Evolutionary conservation across 805 yeast genomes (phyloP).

Genomic region (Yamadazyma scolyti): DNA sequence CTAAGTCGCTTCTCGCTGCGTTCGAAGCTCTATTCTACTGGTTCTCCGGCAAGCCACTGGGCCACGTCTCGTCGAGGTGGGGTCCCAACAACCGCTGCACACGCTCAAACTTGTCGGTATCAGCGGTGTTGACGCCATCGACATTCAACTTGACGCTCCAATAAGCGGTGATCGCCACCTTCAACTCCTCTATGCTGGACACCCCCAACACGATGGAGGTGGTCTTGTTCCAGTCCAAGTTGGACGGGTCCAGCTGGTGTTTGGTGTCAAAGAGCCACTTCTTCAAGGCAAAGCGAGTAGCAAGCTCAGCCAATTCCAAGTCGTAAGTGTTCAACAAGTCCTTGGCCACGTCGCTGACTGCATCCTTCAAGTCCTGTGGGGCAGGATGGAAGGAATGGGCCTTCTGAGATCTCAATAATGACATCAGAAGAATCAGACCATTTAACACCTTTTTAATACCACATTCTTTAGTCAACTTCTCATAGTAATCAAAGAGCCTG

Average conservation of each 20-base stretch:
- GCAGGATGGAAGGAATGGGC: conserved; percentile 85
- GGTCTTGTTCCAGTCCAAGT: conserved; percentile 19
- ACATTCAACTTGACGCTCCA: conserved; percentile 40
- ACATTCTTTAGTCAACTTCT: conserved; percentile 48
- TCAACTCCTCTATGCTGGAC: conserved; percentile 59
- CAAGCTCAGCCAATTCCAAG: conserved; percentile 75
- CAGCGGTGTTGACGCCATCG: conserved; percentile 33
- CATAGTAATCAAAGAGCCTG: conserved; percentile 42
- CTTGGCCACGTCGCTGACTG: conserved; percentile 44
- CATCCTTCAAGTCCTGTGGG: conserved; percentile 49
- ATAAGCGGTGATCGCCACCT: conserved; percentile 57
- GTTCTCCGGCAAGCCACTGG: conserved; percentile 24
- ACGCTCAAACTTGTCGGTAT: conserved; percentile 38
- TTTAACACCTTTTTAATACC: conserved; percentile 60
- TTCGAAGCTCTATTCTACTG: background rate
- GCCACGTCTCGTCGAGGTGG: conserved; percentile 68
- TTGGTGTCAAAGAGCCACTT: conserved; percentile 47
- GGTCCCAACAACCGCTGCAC: conserved; percentile 46
- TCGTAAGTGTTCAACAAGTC: conserved; percentile 32
- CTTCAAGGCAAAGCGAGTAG: conserved; percentile 70
- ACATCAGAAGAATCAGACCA: conserved; percentile 88
- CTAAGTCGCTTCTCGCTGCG: no score
- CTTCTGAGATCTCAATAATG: conserved; percentile 62
- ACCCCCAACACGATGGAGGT: conserved; percentile 77
- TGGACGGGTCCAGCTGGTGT: conserved; percentile 4